phyloP scores from a whole-genome alignment of 108 stramenopile genomes.

The Cyclotella atomus region DNA sequence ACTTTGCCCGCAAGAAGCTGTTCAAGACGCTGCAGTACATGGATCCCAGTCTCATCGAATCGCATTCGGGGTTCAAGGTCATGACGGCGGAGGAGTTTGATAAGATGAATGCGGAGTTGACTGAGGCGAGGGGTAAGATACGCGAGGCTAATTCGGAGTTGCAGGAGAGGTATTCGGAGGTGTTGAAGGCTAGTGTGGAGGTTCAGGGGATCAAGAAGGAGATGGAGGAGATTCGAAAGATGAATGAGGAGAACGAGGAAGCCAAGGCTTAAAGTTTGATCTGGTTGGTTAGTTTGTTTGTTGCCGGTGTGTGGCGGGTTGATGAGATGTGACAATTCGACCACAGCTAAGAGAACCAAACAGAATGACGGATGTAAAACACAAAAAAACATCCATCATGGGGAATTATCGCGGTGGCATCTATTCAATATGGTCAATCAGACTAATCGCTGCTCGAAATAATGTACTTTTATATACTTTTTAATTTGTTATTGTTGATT shows the following conservation, averaged over 20 bases:
- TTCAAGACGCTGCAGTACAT: constrained; percentile 38
- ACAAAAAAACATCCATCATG: too few species aligned
- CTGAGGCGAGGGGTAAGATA: constrained; percentile 7
- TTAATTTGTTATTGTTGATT: too few species aligned
- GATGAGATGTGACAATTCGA: too few species aligned
- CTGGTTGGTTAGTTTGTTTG: too few species aligned
- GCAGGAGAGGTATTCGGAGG: constrained; percentile 19
- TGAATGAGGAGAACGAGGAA: background rate
- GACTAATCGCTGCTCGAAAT: too few species aligned
- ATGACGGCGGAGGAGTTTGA: constrained; percentile 26
- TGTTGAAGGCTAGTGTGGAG: constrained; percentile 7
- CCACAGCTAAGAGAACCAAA: too few species aligned
- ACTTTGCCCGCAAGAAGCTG: constrained; percentile 45
- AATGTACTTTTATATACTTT: too few species aligned
- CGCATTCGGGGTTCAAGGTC: constrained; percentile 46
- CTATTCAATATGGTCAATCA: too few species aligned
- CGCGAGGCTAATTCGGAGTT: constrained; percentile 20
- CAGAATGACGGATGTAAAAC: too few species aligned
- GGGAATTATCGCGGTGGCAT: too few species aligned
- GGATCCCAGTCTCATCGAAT: constrained; percentile 45
- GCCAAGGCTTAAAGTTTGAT: too few species aligned
- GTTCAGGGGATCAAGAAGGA: constrained; percentile 25
- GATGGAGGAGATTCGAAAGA: constrained; percentile 33
- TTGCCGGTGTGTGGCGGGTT: too few species aligned
- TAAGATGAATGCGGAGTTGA: background rate